Percentiles rank a stretch among this genome's conserved stretches.
Evolutionary conservation across 306 rosid genomes (phyloP).

Genomic region (Lupinus albus): DNA sequence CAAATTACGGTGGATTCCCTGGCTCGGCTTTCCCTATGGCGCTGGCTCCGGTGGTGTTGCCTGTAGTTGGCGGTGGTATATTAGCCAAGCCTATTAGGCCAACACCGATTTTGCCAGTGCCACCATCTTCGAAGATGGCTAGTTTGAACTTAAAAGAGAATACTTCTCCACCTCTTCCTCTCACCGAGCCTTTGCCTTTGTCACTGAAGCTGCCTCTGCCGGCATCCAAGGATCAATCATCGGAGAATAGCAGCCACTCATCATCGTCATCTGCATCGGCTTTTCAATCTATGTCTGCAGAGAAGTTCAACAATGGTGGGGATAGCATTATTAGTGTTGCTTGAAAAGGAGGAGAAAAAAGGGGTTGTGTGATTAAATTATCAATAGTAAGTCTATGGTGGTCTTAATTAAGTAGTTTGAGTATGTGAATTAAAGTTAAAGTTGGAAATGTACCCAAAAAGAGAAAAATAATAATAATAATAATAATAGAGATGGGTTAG

Average conservation of each 20-base stretch:
- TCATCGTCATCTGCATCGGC: conserved; percentile 45
- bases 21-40: conserved; percentile 47
- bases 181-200: conserved; percentile 48
- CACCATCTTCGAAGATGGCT: conserved; percentile 75
- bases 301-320: conserved; percentile 53
- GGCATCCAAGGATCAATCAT: conserved; percentile 47
- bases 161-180: conserved; percentile 15
- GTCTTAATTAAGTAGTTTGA: conserved; percentile 26
- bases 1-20: conserved; percentile 47
- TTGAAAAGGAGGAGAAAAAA: conserved; percentile 38
- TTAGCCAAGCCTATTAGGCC: conserved; percentile 60
- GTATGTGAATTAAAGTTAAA: conserved; percentile 40
- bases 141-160: conserved; percentile 59
- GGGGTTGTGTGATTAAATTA: neutral
- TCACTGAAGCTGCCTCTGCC: conserved; percentile 53
- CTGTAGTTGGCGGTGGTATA: conserved; percentile 42
- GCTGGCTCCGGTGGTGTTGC: conserved; percentile 41
- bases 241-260: conserved; percentile 41
- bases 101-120: conserved; percentile 62
- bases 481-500: neutral
- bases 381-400: conserved; percentile 23
- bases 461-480: neutral
- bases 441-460: conserved; percentile 1
- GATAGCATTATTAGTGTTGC: conserved; percentile 85
- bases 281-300: conserved; percentile 59